phyloP scores from a whole-genome alignment of 257 asterid species.

The Nicotiana tabacum region DNA sequence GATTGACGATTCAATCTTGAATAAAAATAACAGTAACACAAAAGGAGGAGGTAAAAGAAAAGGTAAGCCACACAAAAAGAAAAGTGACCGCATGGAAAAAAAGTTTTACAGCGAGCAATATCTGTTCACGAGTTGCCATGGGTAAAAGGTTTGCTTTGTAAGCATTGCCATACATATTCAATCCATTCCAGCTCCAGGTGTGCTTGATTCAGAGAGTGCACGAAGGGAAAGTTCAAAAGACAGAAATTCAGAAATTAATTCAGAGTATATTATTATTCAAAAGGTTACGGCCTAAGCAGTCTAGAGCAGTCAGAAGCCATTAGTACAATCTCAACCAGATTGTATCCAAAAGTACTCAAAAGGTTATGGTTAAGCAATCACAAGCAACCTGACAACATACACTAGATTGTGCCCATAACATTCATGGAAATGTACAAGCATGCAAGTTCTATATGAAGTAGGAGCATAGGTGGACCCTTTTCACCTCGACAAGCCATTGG shows the following conservation, averaged over 20 bases:
- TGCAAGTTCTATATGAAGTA: background rate
- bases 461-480: constrained; percentile 14
- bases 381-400: background rate
- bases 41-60: background rate
- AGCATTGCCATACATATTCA: constrained; percentile 5
- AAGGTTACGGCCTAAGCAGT: background rate
- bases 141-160: background rate
- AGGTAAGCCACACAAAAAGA: background rate
- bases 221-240: background rate
- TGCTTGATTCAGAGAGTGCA: background rate
- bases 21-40: background rate
- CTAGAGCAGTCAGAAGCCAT: background rate
- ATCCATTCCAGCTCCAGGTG: background rate
- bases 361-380: background rate
- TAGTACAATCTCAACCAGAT: background rate
- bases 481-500: constrained; percentile 65
- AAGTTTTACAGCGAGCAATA: background rate
- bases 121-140: background rate
- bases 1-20: background rate
- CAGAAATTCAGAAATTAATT: background rate
- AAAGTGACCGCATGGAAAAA: background rate
- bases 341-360: background rate
- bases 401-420: background rate
- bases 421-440: background rate
- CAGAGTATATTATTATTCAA: background rate